Conservation (phyloP, 768 basidiomycete genomes). For the Gymnopilus junonius region DNA sequence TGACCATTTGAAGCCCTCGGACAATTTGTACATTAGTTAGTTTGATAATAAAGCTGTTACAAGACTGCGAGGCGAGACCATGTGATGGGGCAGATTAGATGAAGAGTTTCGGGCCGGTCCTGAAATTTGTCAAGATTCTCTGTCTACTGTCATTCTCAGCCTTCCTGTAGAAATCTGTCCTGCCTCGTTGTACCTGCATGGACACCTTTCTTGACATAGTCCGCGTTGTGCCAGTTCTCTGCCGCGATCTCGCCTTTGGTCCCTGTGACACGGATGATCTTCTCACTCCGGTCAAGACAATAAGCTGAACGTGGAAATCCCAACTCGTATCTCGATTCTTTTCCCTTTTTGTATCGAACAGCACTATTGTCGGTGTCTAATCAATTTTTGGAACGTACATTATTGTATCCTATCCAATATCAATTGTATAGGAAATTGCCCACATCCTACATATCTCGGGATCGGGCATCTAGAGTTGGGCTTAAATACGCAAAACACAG, state of each 20-base stretch:
- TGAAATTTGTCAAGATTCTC: slow-evolving; percentile 6
- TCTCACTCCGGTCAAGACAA: slow-evolving; percentile 34
- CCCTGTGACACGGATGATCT: slow-evolving; percentile 28
- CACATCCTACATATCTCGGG: background rate
- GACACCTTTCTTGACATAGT: slow-evolving; percentile 15
- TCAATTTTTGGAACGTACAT: background rate
- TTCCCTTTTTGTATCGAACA: background rate
- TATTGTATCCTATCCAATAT: background rate
- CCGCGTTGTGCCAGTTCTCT: slow-evolving; percentile 9
- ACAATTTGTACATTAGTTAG: slow-evolving; percentile 13
- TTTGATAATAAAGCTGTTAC: background rate
- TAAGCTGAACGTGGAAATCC: slow-evolving; percentile 32
- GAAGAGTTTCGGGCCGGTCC: background rate
- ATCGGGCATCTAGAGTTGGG: background rate
- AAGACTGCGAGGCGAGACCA: background rate
- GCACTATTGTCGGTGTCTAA: slow-evolving; percentile 7
- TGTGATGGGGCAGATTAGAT: slow-evolving; percentile 10
- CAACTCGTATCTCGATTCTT: slow-evolving; percentile 20
- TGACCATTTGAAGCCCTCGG: slow-evolving; percentile 8
- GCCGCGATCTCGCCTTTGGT: slow-evolving; percentile 12
- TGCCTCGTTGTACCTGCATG: slow-evolving; percentile 41
- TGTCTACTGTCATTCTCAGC: background rate
- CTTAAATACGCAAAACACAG: slow-evolving; percentile 10
- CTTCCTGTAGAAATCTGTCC: slow-evolving; percentile 10
- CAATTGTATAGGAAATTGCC: background rate